Conservation (phyloP, 768 basidiomycete species). For the Amanita subjunquillea region DNA sequence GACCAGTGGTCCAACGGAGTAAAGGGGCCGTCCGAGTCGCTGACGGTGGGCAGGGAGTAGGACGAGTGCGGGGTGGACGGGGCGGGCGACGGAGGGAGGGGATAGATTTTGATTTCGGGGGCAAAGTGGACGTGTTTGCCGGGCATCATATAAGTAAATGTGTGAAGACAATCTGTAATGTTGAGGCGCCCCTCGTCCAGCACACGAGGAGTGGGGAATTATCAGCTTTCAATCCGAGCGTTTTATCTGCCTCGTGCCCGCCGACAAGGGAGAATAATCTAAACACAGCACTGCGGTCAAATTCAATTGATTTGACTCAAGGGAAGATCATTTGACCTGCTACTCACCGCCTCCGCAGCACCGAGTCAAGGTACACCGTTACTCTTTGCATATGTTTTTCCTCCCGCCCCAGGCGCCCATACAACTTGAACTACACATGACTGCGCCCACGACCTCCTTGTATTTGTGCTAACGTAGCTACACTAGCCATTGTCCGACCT, state of each 20-base stretch:
- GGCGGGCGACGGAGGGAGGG: constrained; percentile 10
- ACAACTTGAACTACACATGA: too few relatives aligned
- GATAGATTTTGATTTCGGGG: constrained; percentile 5
- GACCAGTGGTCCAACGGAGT: constrained; percentile 10
- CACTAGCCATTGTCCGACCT: too few relatives aligned
- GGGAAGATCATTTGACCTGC: background rate
- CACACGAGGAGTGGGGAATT: too few relatives aligned
- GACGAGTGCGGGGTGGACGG: constrained; percentile 10
- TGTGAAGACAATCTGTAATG: too few relatives aligned
- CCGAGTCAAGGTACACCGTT: background rate
- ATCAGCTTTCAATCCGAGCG: too few relatives aligned
- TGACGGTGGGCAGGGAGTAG: constrained; percentile 9
- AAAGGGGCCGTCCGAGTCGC: constrained; percentile 7
- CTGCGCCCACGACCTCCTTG: background rate
- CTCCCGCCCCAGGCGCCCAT: background rate
- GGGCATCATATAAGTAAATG: background rate
- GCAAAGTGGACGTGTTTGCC: constrained; percentile 14
- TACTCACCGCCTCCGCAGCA: constrained; percentile 4
- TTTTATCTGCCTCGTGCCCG: constrained; percentile 3
- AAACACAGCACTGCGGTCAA: background rate
- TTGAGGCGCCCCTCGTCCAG: too few relatives aligned
- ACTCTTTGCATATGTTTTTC: background rate
- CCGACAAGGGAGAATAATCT: background rate
- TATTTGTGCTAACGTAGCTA: background rate
- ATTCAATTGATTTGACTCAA: background rate